Evolutionary conservation across 352 stramenopile genomes (phyloP), one percentile per base, ranked within the genome.

Genomic region (Phytophthora multivora): DNA sequence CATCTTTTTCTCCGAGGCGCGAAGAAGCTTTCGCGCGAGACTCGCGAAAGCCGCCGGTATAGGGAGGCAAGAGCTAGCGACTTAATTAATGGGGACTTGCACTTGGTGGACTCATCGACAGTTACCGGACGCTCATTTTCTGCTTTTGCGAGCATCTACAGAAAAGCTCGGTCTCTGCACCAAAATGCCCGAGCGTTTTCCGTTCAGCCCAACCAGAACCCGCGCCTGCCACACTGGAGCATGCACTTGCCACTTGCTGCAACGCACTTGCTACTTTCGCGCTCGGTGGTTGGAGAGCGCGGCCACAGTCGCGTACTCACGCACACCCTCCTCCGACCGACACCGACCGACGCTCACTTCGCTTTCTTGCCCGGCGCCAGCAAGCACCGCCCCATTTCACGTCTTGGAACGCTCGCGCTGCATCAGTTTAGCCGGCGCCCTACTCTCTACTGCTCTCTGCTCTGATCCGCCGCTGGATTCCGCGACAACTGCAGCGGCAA

Each of bases 231-330:
- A 63, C 51, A 50, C 39, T 49, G 49, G 64, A 63, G 50, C 45
- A 69, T 64, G 63, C 55, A 63, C 63, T 77, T 73, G 69, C 69
- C 59, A 71, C 59, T 63, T 77, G 63, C 65, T 67, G 59, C 69
- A 77, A 73, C 64, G 69, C 59, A 73, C 69, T 77, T 68, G 69
- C 64, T 47, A 77, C 68, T 70, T 72, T 63, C 18, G 39, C 48
- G 51, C 50, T 58, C 46, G 51, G 63, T 73, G 64, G 69, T 77
- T 77, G 59, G 52, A 57, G 45, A 65, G 40, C 51, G 30, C 53
- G 38, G 56, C 45, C 57, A 58, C 47, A 51, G 53, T 63, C 48
- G 58, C 56, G 45, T 45, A 55, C 42, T 31, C 57, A 56, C 40
- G 35, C 36, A 38, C 26, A 36, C 51, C 5, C 19, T 58, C 52